phyloP scores from a whole-genome alignment of 2,329 filamentous ascomycete species.

The Pseudogymnoascus sp. region DNA sequence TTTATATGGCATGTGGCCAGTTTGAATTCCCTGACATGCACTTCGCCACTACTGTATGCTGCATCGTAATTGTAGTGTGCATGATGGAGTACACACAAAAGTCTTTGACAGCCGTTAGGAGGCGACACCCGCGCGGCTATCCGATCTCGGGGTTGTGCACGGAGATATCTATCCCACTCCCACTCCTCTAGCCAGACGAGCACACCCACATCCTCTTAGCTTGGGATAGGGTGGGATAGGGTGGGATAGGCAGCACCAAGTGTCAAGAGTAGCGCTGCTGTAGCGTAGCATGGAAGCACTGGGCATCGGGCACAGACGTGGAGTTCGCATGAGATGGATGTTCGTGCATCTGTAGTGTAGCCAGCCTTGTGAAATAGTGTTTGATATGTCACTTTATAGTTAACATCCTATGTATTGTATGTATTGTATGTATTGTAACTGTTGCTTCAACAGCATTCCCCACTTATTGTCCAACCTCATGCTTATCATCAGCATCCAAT shows the following conservation, averaged over 20 bases:
- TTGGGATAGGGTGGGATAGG: not conserved
- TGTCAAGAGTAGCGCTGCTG: not conserved
- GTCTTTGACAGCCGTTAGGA: not conserved
- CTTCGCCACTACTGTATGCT: not conserved
- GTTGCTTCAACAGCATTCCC: not conserved
- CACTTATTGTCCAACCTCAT: not conserved
- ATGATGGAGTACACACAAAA: not conserved
- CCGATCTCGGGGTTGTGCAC: not conserved
- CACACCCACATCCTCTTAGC: not conserved
- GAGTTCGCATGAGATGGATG: conserved; percentile 1
- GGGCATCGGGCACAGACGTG: not conserved
- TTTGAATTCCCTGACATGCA: not conserved
- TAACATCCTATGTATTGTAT: not conserved
- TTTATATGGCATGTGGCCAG: conserved; percentile 1
- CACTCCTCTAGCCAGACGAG: not conserved
- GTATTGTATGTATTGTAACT: not conserved
- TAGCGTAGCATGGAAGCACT: not conserved
- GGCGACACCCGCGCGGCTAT: conserved; percentile 5
- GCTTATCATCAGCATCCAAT: not conserved
- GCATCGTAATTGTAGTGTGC: not conserved
- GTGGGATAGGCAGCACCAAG: no score
- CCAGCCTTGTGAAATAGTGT: conserved; percentile 1
- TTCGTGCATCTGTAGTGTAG: conserved; percentile 1
- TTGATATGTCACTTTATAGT: not conserved
- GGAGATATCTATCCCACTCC: not conserved